phyloP scores from a whole-genome alignment of 495 filamentous ascomycete genomes.

The Lophiotrema nucula region DNA sequence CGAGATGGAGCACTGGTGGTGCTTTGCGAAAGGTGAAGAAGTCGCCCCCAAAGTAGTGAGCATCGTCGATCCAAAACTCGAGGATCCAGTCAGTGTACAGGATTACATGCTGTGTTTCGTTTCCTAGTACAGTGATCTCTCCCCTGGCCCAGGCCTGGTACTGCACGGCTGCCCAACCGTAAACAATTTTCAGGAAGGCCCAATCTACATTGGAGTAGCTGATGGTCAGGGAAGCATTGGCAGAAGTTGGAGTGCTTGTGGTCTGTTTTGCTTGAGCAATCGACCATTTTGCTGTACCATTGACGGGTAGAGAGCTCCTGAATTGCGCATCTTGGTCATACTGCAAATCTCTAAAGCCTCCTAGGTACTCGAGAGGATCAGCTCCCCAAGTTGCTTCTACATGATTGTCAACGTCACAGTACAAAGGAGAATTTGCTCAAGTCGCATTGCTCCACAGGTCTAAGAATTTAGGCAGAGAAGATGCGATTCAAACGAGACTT shows the following conservation, averaged over 20 bases:
- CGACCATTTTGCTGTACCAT: constrained; percentile 52
- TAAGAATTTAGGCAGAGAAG: too few species aligned
- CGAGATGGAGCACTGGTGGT: constrained; percentile 50
- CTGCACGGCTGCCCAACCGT: constrained; percentile 61
- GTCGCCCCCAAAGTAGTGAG: constrained; percentile 57
- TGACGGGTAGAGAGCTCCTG: constrained; percentile 50
- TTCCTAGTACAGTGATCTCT: constrained; percentile 41
- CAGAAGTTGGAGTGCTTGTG: constrained; percentile 15
- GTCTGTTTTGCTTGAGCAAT: constrained; percentile 35
- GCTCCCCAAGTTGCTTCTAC: constrained; percentile 61
- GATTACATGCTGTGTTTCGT: constrained; percentile 38
- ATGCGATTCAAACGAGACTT: too few species aligned
- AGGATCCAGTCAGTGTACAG: constrained; percentile 49
- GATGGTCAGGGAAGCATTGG: constrained; percentile 44
- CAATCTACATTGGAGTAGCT: constrained; percentile 53
- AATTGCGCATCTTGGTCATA: constrained; percentile 45
- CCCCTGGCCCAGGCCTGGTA: constrained; percentile 61
- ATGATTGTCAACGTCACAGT: constrained; percentile 5
- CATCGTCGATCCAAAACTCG: constrained; percentile 54
- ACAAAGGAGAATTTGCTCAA: not conserved
- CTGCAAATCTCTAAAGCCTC: constrained; percentile 51
- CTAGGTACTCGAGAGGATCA: constrained; percentile 54
- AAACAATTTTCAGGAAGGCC: constrained; percentile 51
- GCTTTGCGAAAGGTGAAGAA: constrained; percentile 52
- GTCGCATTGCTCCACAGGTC: too few species aligned